Evolutionary conservation across 2,329 filamentous ascomycete genomes (phyloP).

Genomic region (Emmonsiellopsis sp.): DNA sequence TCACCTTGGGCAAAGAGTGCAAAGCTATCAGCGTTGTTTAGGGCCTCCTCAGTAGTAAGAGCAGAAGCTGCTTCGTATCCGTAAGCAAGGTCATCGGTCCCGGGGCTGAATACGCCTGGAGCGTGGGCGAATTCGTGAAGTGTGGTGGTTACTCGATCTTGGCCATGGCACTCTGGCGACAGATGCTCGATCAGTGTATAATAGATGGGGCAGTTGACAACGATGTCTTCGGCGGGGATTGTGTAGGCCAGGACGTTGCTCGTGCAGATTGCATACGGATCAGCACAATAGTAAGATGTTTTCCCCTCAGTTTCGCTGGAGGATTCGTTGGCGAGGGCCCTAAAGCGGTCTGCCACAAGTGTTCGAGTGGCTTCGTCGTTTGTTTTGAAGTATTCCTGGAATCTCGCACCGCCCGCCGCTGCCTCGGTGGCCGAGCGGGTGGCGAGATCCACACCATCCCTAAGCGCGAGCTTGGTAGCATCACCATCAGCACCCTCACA

Average conservation of each 20-base stretch:
- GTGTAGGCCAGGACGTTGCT: constrained; percentile 53
- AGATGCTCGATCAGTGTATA: constrained; percentile 40
- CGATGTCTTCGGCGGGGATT: constrained; percentile 42
- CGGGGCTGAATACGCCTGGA: constrained; percentile 42
- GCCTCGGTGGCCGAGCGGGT: constrained; percentile 44
- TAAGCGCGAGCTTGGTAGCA: constrained; percentile 42
- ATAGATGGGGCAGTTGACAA: constrained; percentile 56
- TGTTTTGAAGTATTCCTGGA: constrained; percentile 57
- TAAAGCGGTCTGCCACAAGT: constrained; percentile 44
- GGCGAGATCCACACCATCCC: constrained; percentile 47
- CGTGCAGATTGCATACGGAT: constrained; percentile 45
- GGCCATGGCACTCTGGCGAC: constrained; percentile 46
- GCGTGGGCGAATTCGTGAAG: constrained; percentile 59
- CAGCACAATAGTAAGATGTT: constrained; percentile 50
- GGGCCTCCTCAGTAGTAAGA: constrained; percentile 41
- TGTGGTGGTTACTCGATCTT: constrained; percentile 56
- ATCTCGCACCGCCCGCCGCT: constrained; percentile 40
- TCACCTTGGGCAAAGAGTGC: constrained; percentile 43
- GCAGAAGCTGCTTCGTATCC: constrained; percentile 43
- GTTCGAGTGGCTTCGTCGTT: constrained; percentile 36
- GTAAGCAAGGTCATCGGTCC: constrained; percentile 51
- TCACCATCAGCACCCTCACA: constrained; percentile 43
- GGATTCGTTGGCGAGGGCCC: constrained; percentile 47
- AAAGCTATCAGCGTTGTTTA: constrained; percentile 57
- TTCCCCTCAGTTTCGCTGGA: constrained; percentile 38